Evolutionary conservation across 2,329 filamentous ascomycete genomes (phyloP), one percentile per base, ranked within the genome.

Genomic region (Magnaporthiopsis poae): DNA sequence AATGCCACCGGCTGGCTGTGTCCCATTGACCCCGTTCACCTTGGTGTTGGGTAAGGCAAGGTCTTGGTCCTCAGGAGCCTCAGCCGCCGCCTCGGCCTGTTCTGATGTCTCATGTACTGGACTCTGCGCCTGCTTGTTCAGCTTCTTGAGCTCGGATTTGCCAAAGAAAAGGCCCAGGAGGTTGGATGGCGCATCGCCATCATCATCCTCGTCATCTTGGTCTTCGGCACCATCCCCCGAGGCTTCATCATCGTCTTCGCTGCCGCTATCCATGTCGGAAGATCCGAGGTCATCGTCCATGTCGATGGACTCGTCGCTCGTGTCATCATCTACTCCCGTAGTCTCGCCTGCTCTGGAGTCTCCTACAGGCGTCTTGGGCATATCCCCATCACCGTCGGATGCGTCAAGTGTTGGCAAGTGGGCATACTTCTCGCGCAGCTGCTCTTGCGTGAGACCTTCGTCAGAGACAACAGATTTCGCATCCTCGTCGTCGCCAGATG

Each of bases 281-380:
- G 85, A 86, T 2, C 84, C 85, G 70, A 87, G 76, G 67, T 88
- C 86, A 68, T 88, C 86, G 69, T 89, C 86, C 86, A 89, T 89
- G 71, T 88, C 86, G 29, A 88, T 78, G 1, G 87, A 88, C 72
- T 89, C 86, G 69, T 89, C 87, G 61, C 82, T 85, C 4, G 82
- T 86, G 11, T 86, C 85, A 61, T 80, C 79, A 60, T 75, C 71
- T 7, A 25, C 27, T n/a, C 60, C 39, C 5, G 60, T 39, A 3
- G 60, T 65, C 27, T 65, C 60, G 25, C 59, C 64, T 0, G 60
- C 60, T 33, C 60, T 65, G 35, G 60, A 61, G 3, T 62, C 64
- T 46, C 29, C 33, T 15, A 5, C n/a, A 8, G 25, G 59, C 27
- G 56, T 62, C 8, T 31, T 52, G 21, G 60, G 60, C 2, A 27